phyloP scores from a whole-genome alignment of 2,329 filamentous ascomycete species.

The Diplocarpon rosae region DNA sequence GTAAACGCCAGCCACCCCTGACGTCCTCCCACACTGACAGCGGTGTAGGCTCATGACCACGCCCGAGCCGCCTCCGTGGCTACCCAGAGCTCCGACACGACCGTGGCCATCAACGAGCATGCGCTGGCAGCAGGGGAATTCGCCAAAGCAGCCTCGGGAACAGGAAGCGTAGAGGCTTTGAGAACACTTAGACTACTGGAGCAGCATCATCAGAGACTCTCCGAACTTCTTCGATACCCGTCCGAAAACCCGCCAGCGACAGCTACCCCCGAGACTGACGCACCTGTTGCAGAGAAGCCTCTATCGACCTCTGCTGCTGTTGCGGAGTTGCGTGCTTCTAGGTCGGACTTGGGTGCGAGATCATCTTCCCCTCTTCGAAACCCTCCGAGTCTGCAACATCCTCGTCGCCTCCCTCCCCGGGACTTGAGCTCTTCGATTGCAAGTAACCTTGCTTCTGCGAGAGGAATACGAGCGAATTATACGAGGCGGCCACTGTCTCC shows the following conservation, averaged over 20 bases:
- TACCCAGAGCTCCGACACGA: slow-evolving; percentile 56
- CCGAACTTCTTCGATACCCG: slow-evolving; percentile 67
- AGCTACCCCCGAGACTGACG: slow-evolving; percentile 19
- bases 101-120: slow-evolving; percentile 78
- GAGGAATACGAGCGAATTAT: slow-evolving; percentile 61
- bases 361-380: slow-evolving; percentile 21
- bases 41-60: slow-evolving; percentile 68
- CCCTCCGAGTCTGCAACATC: slow-evolving; percentile 21
- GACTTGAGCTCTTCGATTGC: slow-evolving; percentile 75
- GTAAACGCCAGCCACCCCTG: slow-evolving; percentile 31
- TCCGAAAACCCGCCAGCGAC: slow-evolving; percentile 22
- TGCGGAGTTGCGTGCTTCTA: slow-evolving; percentile 25
- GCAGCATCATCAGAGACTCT: slow-evolving; percentile 74
- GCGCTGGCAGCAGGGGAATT: slow-evolving; percentile 82
- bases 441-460: slow-evolving; percentile 74
- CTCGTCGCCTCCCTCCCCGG: slow-evolving; percentile 40
- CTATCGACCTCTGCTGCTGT: slow-evolving; percentile 25
- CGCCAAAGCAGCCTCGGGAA: slow-evolving; percentile 66
- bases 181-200: slow-evolving; percentile 78
- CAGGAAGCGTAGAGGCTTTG: slow-evolving; percentile 59
- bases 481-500: slow-evolving; percentile 59
- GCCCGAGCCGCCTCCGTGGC: slow-evolving; percentile 74
- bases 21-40: slow-evolving; percentile 14
- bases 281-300: slow-evolving; percentile 21
- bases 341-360: slow-evolving; percentile 23